Evolutionary conservation across 1,139 yeast species (phyloP).

Genomic region (Arxiozyma slooffiae): DNA sequence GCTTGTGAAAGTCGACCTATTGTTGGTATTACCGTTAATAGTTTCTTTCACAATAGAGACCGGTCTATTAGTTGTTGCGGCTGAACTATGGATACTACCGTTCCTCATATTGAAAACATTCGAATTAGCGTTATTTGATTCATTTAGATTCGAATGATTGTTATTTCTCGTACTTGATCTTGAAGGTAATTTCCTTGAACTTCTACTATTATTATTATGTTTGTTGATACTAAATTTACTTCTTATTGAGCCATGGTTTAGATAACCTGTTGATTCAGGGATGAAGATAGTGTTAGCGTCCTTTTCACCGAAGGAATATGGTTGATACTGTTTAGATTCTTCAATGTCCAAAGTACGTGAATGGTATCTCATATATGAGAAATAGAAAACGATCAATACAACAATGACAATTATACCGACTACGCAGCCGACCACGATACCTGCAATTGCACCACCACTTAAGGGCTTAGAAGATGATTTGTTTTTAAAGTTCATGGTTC

Average conservation of each 20-base stretch:
- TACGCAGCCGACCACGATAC: conserved; percentile 54
- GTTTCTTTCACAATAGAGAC: conserved; percentile 1
- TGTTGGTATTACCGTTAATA: conserved; percentile 15
- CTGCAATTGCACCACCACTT: conserved; percentile 60
- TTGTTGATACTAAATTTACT: neutral
- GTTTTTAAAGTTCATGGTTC: conserved; percentile 4
- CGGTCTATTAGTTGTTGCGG: neutral
- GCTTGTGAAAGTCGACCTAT: neutral
- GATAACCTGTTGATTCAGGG: conserved; percentile 6
- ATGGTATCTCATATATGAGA: conserved; percentile 33
- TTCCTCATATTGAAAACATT: conserved; percentile 1
- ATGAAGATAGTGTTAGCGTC: conserved; percentile 22
- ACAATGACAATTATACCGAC: conserved; percentile 40
- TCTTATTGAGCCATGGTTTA: neutral
- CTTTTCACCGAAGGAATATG: conserved; percentile 29
- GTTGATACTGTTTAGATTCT: conserved; percentile 29
- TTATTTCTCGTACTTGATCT: conserved; percentile 11
- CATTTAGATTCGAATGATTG: neutral
- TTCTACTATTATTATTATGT: neutral
- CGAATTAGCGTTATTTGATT: too few species aligned
- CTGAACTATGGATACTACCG: neutral
- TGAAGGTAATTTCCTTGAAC: conserved; percentile 11
- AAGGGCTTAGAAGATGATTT: conserved; percentile 23
- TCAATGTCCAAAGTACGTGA: conserved; percentile 15
- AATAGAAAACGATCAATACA: conserved; percentile 34